Evolutionary conservation across 2,329 filamentous ascomycete species (phyloP), one percentile per base, ranked within the genome.

Genomic region (Mycogone perniciosa): DNA sequence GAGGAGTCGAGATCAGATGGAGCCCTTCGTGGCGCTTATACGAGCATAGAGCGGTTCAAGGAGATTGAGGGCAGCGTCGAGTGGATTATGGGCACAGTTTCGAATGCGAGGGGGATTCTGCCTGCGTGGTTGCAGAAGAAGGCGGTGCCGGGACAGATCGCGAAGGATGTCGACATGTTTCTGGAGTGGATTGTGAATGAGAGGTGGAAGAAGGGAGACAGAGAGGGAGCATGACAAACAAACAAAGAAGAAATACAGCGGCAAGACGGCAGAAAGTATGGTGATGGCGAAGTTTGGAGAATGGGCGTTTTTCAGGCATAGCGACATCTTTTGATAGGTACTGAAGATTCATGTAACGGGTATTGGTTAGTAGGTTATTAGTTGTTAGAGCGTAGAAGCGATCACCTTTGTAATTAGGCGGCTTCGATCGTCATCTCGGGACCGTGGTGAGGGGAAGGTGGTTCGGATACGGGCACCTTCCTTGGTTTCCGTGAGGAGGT

Each of bases 61-160:
- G 69, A 75, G 59, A 54, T 76, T 5, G 63, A 59, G 4, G 62
- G 59, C n/a, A 68, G 70, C 1, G 55, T 88, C 43, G 82, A 86
- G 65, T 93, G 88, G 88, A 72, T 85, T 52, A 91, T 92, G 85
- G 85, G 81, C 7, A 91, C 87, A 7, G 79, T 83, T 8, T 86
- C 82, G 53, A 80, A 91, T 64, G 87, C 87, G 0, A 75, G 76
- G 48, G 88, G 88, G 0, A 66, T 76, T 30, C 60, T 91, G 50
- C 88, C 88, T 0, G 71, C 76, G 63, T 82, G 75, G 72, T 63
- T 85, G 57, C 86, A 90, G 71, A 82, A 80, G 54, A 60, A 79
- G 63, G 80, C 77, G 4, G 73, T 88, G 44, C 79, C 83, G 1
- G 76, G 75, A 1, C 75, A 79, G 54, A 74, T 90, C 44, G 79